Conservation (phyloP, 306 rosid species). For the Rosa chinensis region DNA sequence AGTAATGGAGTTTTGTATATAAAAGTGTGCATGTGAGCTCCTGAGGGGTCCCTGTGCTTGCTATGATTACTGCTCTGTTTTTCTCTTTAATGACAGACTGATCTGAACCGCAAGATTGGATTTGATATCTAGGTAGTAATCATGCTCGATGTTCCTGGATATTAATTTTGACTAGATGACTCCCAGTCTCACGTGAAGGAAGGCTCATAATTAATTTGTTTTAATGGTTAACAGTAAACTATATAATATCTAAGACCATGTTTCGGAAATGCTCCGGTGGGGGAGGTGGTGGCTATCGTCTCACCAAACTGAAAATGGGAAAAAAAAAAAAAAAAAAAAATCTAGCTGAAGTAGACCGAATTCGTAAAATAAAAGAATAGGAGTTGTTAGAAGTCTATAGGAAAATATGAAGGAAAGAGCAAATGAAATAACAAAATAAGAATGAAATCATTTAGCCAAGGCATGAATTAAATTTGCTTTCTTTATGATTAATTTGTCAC, state of each 20-base stretch:
- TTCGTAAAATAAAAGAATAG: too few relatives aligned
- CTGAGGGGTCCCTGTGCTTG: slow-evolving; percentile 28
- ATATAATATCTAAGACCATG: not conserved
- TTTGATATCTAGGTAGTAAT: slow-evolving; percentile 5
- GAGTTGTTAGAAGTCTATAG: too few relatives aligned
- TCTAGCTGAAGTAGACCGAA: too few relatives aligned
- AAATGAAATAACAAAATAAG: too few relatives aligned
- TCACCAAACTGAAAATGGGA: too few relatives aligned
- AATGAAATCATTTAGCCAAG: too few relatives aligned
- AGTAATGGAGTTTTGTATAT: too few relatives aligned
- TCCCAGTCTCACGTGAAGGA: not conserved
- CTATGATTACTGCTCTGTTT: slow-evolving; percentile 23
- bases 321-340: too few relatives aligned
- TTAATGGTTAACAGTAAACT: not conserved
- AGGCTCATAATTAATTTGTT: not conserved
- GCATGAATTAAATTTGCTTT: too few relatives aligned
- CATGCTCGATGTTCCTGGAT: not conserved
- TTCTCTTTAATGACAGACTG: slow-evolving; percentile 24
- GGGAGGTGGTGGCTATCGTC: too few relatives aligned
- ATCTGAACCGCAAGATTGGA: slow-evolving; percentile 31
- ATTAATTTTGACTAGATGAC: not conserved
- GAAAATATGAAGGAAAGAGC: too few relatives aligned
- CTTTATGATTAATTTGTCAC: too few relatives aligned
- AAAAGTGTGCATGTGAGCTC: slow-evolving; percentile 29
- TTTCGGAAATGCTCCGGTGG: not conserved